Conservation (phyloP, 1,284 basidiomycete species). For the Nidula niveotomentosa region DNA sequence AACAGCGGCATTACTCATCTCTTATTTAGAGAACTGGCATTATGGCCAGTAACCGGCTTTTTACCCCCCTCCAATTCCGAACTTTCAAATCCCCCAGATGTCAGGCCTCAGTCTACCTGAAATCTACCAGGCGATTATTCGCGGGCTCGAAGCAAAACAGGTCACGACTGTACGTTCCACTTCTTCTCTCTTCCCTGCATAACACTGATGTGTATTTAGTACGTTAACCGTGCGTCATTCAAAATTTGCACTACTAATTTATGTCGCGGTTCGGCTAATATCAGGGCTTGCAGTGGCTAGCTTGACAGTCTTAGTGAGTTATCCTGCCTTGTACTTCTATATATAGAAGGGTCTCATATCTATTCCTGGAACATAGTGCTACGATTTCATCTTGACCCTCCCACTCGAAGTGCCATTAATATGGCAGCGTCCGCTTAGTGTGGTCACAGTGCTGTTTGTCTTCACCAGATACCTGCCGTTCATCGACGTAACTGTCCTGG, state of each 20-base stretch:
- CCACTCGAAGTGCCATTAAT: not conserved
- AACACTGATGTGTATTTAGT: not conserved
- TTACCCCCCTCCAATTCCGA: too few relatives aligned
- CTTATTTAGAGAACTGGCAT: too few relatives aligned
- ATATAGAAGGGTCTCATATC: too few relatives aligned
- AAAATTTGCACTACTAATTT: not conserved
- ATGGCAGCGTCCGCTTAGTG: not conserved
- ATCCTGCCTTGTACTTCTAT: too few relatives aligned
- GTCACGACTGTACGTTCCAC: not conserved
- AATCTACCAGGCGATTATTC: not conserved
- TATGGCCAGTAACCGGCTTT: too few relatives aligned
- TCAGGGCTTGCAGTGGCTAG: not conserved
- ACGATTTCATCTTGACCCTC: not conserved
- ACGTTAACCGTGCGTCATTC: not conserved
- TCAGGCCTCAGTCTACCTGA: not conserved
- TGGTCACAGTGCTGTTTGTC: not conserved
- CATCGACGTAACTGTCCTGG: not conserved
- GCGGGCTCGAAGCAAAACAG: not conserved
- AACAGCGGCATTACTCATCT: too few relatives aligned
- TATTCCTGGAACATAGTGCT: not conserved
- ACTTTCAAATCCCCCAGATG: too few relatives aligned
- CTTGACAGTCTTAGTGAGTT: not conserved
- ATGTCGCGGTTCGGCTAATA: not conserved
- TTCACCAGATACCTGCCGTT: not conserved
- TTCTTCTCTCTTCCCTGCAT: not conserved